Percentiles rank a stretch among this genome's conserved stretches.
Evolutionary conservation across 164 flowering plant genomes (phyloP).

Genomic region (Magnolia kwangsiensis): DNA sequence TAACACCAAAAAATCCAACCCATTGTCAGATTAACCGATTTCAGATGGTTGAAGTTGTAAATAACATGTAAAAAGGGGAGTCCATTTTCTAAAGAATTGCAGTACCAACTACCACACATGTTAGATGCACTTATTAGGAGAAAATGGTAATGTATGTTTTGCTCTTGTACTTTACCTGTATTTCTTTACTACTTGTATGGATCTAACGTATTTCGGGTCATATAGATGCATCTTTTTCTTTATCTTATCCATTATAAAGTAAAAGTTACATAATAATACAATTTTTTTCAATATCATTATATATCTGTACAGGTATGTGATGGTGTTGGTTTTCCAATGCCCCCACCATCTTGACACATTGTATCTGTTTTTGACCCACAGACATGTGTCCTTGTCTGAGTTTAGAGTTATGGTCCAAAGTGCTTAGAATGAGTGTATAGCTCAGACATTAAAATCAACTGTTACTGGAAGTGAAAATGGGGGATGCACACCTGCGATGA

Average conservation of each 20-base stretch:
- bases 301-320: too few species aligned
- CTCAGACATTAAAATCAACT: neutral
- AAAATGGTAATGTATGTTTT: too few species aligned
- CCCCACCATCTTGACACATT: neutral
- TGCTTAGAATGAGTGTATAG: too few species aligned
- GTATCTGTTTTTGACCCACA: neutral
- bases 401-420: neutral
- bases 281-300: neutral
- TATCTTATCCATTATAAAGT: neutral
- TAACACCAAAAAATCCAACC: neutral
- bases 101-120: too few species aligned
- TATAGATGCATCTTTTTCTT: neutral
- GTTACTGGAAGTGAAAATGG: neutral
- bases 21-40: too few species aligned
- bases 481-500: conserved; percentile 58
- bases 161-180: neutral
- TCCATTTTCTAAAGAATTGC: neutral
- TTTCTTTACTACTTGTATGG: neutral
- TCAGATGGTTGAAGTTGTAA: too few species aligned
- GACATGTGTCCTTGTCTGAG: neutral
- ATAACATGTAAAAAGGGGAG: neutral
- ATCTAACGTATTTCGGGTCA: neutral
- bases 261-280: neutral
- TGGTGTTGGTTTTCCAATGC: too few species aligned
- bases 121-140: too few species aligned